Conservation (phyloP, 345 rosid species). For the Conringia planisiliqua region DNA sequence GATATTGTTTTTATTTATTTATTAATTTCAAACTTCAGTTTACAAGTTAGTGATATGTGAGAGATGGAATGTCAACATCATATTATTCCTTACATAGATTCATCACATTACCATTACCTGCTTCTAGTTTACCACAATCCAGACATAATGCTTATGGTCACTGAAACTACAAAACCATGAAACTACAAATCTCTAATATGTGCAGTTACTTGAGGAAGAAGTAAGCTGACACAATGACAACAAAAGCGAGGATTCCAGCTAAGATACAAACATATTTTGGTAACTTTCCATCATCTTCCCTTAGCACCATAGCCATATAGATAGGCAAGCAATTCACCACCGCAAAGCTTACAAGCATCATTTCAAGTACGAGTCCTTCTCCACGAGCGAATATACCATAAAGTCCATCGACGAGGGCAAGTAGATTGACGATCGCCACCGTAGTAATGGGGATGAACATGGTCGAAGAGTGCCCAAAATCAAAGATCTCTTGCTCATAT, state of each 20-base stretch:
- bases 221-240: constrained; percentile 29
- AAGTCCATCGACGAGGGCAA: constrained; percentile 39
- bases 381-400: background rate
- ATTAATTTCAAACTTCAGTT: background rate
- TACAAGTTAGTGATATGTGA: background rate
- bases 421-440: constrained; percentile 49
- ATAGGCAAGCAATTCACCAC: constrained; percentile 49
- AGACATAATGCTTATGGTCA: background rate
- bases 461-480: constrained; percentile 55
- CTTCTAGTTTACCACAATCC: background rate
- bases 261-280: constrained; percentile 27
- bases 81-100: background rate
- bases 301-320: constrained; percentile 52
- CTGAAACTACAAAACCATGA: background rate
- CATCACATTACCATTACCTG: background rate
- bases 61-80: background rate
- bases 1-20: background rate
- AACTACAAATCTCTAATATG: background rate
- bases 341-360: constrained; percentile 42
- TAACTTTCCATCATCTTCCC: constrained; percentile 56
- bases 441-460: constrained; percentile 45
- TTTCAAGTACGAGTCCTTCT: constrained; percentile 38
- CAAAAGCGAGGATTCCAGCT: constrained; percentile 32
- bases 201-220: background rate
- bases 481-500: constrained; percentile 53